Evolutionary conservation across 2,329 filamentous ascomycete genomes (phyloP), one percentile per base, ranked within the genome.

Genomic region (Curvularia sp.): DNA sequence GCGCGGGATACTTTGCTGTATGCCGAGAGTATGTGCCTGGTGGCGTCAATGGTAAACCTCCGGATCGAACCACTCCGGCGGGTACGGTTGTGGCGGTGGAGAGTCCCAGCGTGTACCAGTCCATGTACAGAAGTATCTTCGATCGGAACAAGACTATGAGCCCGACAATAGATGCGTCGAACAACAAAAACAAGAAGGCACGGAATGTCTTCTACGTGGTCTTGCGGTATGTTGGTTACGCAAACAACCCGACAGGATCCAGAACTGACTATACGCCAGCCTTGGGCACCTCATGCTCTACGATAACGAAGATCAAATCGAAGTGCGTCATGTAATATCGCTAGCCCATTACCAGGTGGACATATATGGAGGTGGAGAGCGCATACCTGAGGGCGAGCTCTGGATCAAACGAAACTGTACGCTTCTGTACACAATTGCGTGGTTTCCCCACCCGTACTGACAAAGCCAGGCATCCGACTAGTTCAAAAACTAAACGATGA

Each of bases 91-190:
- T 95, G 44, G 87, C 89, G 33, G 83, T 90, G 42, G 90, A 93
- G 56, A 96, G 92, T 72, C 93, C 91, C 56, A 97, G 94, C 75
- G 94, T 99, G 38, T 98, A 98, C 78, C 95, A 98, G 84, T 90
- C 90, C 76, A 97, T 99, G 92, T 99, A 99, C 79, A 85, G 93
- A 74, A 97, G 91, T 76, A 89, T 99, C 61, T 98, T 99, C 75
- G 93, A 97, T 69, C 86, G 94, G 33, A 77, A 75, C 63, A 80
- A 77, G 70, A 93, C 89, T 70, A 83, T 82, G 63, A 78, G 78
- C 18, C 83, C 85, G 3, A 83, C 80, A 2, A 79, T 87, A 38
- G 85, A 87, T 48, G 80, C 80, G 6, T 75, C 78, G 13, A 86
- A 83, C 64, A 77, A 76, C 35, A 84, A 82, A 68, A 78, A 76